Conservation (phyloP, 2,329 filamentous ascomycete genomes). For the Cladobotryum mycophilum region DNA sequence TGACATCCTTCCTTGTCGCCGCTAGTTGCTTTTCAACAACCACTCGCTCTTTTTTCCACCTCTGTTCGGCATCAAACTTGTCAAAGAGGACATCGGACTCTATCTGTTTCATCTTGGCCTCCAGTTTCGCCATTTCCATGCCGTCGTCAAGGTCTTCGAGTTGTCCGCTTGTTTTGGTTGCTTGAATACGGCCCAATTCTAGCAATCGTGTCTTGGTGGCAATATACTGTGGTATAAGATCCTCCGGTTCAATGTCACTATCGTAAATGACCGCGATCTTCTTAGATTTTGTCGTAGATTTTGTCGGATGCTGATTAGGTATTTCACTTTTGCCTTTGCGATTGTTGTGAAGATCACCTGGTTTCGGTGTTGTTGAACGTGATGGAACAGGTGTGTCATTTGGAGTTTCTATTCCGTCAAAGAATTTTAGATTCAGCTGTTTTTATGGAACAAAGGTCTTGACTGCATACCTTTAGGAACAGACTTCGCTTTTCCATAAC, state of each 20-base stretch:
- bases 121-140: conserved; percentile 56
- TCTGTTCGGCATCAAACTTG: conserved; percentile 54
- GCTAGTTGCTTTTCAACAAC: conserved; percentile 57
- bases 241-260: conserved; percentile 68
- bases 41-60: conserved; percentile 56
- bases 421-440: conserved; percentile 7
- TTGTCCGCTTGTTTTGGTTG: conserved; percentile 8
- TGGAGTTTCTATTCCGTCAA: conserved; percentile 37
- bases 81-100: conserved; percentile 75
- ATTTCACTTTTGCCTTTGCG: conserved; percentile 30
- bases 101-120: conserved; percentile 69
- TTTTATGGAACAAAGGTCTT: background rate
- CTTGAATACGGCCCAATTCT: conserved; percentile 31
- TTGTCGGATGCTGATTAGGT: conserved; percentile 18
- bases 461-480: conserved; percentile 29
- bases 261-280: conserved; percentile 49
- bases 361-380: conserved; percentile 43
- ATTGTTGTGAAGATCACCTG: conserved; percentile 21
- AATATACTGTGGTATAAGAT: conserved; percentile 69
- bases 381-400: conserved; percentile 45
- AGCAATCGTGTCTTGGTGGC: conserved; percentile 66
- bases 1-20: conserved; percentile 35
- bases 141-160: conserved; percentile 23
- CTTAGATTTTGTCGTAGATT: conserved; percentile 28
- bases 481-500: conserved; percentile 51